Base-by-base conservation (phyloP, 139 green algal species). In the Chlamydomonas sp. region DNA sequence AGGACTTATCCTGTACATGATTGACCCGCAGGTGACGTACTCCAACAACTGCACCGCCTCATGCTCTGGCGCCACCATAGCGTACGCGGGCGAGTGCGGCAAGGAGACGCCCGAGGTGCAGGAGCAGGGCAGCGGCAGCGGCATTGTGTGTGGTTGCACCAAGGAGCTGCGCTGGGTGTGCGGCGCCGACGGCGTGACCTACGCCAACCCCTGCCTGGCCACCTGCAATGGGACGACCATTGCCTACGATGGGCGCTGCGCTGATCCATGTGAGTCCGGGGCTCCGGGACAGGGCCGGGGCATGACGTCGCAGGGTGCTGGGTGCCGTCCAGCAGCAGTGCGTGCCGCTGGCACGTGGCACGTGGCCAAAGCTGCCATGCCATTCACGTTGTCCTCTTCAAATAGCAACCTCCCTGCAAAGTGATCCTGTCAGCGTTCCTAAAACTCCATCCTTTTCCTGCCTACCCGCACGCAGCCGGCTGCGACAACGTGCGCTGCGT, bases 151-250 rank as follows among this genome's bases (percentile, higher is more conserved):
- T 67, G 0, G 49, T 16, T 85, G 80, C 57, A 49, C 80, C 14
- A 12, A 18, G 3, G 49, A 74, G 3, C 4, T 12, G 5, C 57
- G 15, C 0, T 67, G 15, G 57, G 80, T 85, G 66, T 85, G 80
- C 14, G 80, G 80, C 15, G 31, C 58, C 6, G 75, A 85, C 57
- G 85, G 89, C 67, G 20, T 62, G 4, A 91, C 80, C 5, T 93
- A 93, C 80, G 61, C 16, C 63, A 93, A 90, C 71, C 16, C 72
- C 0, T 93, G 91, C 83, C 17, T 74, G 8, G 81, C 81, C 0
- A 58, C 82, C 20, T 83, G 79, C 63, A 68, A 79, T 49, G 75
- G 75, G 63, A 76, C 78, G 0, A 31, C 17, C 0, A 66, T 91
- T 2, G 85, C 74, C 14, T 93, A 88, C 67, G 63, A 60, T 12